These are phyloP conservation scores for Suillus luteus DNA, from an alignment of 768 basidiomycete species.

Conservation along the genomic window DNA sequence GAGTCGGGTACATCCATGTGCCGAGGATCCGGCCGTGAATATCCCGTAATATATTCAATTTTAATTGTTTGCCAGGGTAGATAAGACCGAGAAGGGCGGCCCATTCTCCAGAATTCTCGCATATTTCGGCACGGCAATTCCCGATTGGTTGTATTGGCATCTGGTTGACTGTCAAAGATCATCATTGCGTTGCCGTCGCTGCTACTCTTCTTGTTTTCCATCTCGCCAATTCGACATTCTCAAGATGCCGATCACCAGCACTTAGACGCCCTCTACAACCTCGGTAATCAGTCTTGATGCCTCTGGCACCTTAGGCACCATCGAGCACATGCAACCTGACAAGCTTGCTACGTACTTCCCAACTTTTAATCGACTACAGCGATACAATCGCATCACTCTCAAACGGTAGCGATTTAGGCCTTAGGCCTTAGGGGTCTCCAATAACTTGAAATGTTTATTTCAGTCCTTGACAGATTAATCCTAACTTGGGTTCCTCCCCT, in stretches of 20 bases:
- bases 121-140: neutral
- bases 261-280: neutral
- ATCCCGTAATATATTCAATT: neutral
- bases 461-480: neutral
- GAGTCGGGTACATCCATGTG: neutral
- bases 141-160: neutral
- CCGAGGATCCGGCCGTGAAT: conserved; percentile 2
- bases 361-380: neutral
- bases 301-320: neutral
- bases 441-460: neutral
- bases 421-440: neutral
- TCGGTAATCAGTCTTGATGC: neutral
- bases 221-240: neutral
- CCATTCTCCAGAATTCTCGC: neutral
- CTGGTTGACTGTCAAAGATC: neutral
- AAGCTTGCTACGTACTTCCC: too few relatives aligned
- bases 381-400: neutral
- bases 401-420: neutral
- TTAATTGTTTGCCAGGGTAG: neutral
- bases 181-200: neutral
- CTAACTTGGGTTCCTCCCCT: neutral
- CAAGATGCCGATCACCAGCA: neutral
- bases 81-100: neutral
- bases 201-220: neutral
- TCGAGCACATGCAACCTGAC: conserved; percentile 4